Evolutionary conservation across 768 basidiomycete species (phyloP).

Genomic region (Boletus barrowsii): DNA sequence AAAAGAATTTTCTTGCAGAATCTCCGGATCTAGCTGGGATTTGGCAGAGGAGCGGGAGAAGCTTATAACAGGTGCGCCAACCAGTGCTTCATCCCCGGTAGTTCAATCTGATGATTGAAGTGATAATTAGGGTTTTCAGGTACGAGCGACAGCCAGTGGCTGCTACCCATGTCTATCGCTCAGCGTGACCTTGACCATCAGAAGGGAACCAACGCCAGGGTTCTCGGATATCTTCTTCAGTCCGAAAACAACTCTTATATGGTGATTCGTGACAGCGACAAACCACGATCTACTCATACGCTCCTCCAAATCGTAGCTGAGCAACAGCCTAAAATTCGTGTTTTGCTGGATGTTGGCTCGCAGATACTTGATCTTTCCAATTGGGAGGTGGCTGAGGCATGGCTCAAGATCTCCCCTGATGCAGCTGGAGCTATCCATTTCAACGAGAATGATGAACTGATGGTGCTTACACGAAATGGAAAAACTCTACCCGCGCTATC

Average conservation of each 20-base stretch:
- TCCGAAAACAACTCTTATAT: conserved; percentile 15
- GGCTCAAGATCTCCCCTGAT: conserved; percentile 32
- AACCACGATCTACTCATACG: not conserved
- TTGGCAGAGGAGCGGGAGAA: conserved; percentile 23
- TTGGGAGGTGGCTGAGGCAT: conserved; percentile 34
- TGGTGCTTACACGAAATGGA: conserved; percentile 23
- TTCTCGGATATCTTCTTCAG: conserved; percentile 25
- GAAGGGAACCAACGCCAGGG: conserved; percentile 41
- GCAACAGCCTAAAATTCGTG: conserved; percentile 36
- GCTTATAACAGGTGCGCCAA: conserved; percentile 5
- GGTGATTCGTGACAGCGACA: not conserved
- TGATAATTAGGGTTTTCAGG: conserved; percentile 35
- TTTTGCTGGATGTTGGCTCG: conserved; percentile 53
- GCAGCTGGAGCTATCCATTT: conserved; percentile 27
- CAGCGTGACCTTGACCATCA: conserved; percentile 27
- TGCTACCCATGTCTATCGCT: conserved; percentile 31
- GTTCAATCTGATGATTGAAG: not conserved
- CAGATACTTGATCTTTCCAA: conserved; percentile 51
- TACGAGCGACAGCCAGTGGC: conserved; percentile 37
- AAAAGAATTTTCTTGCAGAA: conserved; percentile 29
- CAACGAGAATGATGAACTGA: conserved; percentile 26
- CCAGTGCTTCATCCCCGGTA: not conserved
- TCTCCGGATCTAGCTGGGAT: conserved; percentile 34
- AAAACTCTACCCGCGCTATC: conserved; percentile 17
- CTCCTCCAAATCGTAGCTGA: conserved; percentile 28